Percentiles rank a stretch among this genome's conserved stretches.
Evolutionary conservation across 2,329 filamentous ascomycete genomes (phyloP).

Genomic region (Nigrospora osmanthi): DNA sequence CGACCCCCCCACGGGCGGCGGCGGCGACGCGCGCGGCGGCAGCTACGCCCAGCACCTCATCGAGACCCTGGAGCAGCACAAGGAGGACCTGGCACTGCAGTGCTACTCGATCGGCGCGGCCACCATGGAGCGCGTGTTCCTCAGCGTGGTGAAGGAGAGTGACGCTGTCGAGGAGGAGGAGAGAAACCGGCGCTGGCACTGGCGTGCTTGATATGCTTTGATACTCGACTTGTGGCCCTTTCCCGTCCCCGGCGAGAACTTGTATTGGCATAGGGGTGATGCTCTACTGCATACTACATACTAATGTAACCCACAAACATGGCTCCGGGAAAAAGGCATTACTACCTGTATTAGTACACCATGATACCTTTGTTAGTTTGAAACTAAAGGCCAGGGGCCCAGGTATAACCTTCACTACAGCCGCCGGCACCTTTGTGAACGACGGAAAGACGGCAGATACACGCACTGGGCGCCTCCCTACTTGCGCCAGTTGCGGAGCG

Average conservation of each 20-base stretch:
- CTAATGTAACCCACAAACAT: no score
- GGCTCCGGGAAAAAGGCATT: no score
- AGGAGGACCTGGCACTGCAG: conserved; percentile 49
- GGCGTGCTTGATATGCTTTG: no score
- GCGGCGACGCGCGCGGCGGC: conserved; percentile 6
- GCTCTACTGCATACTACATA: no score
- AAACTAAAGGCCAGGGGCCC: no score
- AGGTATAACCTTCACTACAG: background rate
- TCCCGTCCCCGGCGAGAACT: no score
- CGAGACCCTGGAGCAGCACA: conserved; percentile 45
- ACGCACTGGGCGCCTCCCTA: no score
- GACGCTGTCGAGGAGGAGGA: conserved; percentile 46
- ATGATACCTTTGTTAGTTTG: no score
- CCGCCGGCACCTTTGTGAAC: conserved; percentile 12
- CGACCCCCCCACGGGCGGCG: conserved; percentile 8
- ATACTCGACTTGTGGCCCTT: no score
- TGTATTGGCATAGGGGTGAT: no score
- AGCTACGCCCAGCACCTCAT: conserved; percentile 21
- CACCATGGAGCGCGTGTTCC: conserved; percentile 63
- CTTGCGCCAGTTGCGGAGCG: conserved; percentile 41
- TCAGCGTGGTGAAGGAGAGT: conserved; percentile 58
- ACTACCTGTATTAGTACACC: no score
- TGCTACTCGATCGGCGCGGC: conserved; percentile 61
- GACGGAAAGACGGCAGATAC: no score
- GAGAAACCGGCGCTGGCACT: background rate